These are phyloP conservation scores for Daedaleopsis sinensis DNA, from an alignment of 768 basidiomycete species.

Conservation along the genomic window DNA sequence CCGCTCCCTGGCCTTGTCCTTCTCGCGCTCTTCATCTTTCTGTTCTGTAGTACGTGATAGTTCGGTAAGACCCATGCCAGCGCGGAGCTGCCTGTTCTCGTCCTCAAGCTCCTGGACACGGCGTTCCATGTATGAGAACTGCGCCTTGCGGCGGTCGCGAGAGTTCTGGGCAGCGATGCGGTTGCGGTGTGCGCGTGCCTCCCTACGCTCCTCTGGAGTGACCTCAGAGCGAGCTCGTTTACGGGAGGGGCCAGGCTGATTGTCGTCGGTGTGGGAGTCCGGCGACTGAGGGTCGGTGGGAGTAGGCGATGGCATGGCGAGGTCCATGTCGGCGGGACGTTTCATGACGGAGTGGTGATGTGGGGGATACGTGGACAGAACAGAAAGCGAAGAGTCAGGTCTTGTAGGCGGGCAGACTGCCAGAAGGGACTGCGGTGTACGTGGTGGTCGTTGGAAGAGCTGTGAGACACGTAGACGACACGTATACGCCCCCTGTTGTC, in stretches of 20 bases:
- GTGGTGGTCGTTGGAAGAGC: constrained; percentile 31
- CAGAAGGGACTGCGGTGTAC: constrained; percentile 26
- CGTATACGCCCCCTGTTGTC: constrained; percentile 28
- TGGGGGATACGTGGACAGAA: constrained; percentile 23
- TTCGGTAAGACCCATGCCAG: constrained; percentile 42
- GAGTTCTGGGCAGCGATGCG: constrained; percentile 94
- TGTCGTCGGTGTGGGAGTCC: constrained; percentile 19
- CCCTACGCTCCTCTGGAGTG: constrained; percentile 77
- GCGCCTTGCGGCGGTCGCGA: constrained; percentile 86
- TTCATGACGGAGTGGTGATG: constrained; percentile 29
- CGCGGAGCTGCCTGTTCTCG: constrained; percentile 77
- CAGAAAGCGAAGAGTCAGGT: constrained; percentile 24
- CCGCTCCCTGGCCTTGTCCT: constrained; percentile 49
- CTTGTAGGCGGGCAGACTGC: constrained; percentile 31
- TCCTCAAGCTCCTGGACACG: constrained; percentile 89
- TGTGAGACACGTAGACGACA: constrained; percentile 26
- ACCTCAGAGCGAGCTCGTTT: constrained; percentile 72
- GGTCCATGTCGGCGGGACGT: constrained; percentile 30
- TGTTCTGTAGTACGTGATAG: constrained; percentile 24
- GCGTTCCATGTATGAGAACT: constrained; percentile 88
- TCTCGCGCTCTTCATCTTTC: constrained; percentile 37
- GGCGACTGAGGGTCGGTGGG: constrained; percentile 25
- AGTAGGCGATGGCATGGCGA: constrained; percentile 22
- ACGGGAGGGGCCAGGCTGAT: constrained; percentile 51
- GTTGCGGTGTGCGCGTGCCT: constrained; percentile 89